phyloP scores from a whole-genome alignment of 352 stramenopile genomes.

The Phytopythium sindhum region DNA sequence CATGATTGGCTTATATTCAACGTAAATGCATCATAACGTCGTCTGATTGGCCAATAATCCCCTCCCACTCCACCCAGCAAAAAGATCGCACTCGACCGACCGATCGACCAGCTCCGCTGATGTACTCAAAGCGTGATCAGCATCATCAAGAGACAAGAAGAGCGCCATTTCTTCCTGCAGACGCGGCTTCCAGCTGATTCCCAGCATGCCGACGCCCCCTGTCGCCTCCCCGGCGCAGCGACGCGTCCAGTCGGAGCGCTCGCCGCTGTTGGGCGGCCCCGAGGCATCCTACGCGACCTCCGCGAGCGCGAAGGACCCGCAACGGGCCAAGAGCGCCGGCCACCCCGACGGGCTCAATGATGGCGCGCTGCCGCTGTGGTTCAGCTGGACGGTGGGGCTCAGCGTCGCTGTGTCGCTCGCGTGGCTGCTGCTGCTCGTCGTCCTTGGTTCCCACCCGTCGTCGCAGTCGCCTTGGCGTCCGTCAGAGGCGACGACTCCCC shows the following conservation, averaged over 20 bases:
- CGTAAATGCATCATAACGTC: no score
- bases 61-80: no score
- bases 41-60: no score
- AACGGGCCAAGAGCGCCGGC: neutral
- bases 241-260: constrained; percentile 17
- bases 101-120: no score
- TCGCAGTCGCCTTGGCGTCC: neutral
- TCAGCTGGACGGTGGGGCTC: constrained; percentile 28
- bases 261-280: constrained; percentile 18
- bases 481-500: neutral
- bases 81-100: no score
- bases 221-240: neutral
- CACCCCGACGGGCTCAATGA: neutral
- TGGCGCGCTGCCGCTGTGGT: constrained; percentile 49
- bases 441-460: constrained; percentile 19
- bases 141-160: neutral
- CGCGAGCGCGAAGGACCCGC: neutral
- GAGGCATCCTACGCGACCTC: neutral
- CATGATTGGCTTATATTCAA: no score
- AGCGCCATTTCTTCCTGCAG: no score
- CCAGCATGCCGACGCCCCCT: neutral
- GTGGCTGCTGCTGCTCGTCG: constrained; percentile 52
- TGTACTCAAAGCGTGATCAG: no score
- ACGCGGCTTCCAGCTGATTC: no score
- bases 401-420: constrained; percentile 40